A percentile compares a stretch with the other conserved stretches of the same genome.
Conservation (phyloP, 106 monocot genomes). For the Ottelia alismoides region DNA sequence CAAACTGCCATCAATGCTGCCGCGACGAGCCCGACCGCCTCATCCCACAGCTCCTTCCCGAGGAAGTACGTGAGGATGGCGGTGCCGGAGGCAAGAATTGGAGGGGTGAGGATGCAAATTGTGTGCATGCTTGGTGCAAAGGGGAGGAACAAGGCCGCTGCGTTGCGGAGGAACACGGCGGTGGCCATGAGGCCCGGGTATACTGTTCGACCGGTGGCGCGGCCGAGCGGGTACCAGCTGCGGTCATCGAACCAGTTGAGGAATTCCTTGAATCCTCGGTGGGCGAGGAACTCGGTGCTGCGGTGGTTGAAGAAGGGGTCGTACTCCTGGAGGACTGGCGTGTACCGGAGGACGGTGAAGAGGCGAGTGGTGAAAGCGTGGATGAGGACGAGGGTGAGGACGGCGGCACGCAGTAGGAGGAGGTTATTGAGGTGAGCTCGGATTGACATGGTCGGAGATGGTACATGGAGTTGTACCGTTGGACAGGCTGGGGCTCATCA, state of each 20-base stretch:
- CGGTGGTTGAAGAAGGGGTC: slow-evolving; percentile 22
- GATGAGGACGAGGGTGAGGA: slow-evolving; percentile 17
- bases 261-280: slow-evolving; percentile 9
- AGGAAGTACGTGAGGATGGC: slow-evolving; percentile 11
- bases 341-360: slow-evolving; percentile 15
- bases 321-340: slow-evolving; percentile 20
- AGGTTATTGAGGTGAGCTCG: too few relatives aligned
- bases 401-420: slow-evolving; percentile 11
- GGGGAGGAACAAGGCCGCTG: slow-evolving; percentile 11
- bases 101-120: slow-evolving; percentile 11
- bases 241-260: slow-evolving; percentile 19
- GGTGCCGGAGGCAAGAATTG: slow-evolving; percentile 17
- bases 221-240: slow-evolving; percentile 23
- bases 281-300: slow-evolving; percentile 11
- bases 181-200: slow-evolving; percentile 25
- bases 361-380: slow-evolving; percentile 18
- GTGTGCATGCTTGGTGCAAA: slow-evolving; percentile 3
- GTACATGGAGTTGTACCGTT: too few relatives aligned
- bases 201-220: slow-evolving; percentile 10
- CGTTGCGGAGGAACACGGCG: slow-evolving; percentile 6
- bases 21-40: slow-evolving; percentile 7
- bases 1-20: slow-evolving; percentile 11
- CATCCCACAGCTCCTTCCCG: slow-evolving; percentile 15
- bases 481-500: too few relatives aligned
- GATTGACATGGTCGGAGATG: too few relatives aligned